Evolutionary conservation across 2,329 filamentous ascomycete species (phyloP).

Genomic region (Phialophora tarda): DNA sequence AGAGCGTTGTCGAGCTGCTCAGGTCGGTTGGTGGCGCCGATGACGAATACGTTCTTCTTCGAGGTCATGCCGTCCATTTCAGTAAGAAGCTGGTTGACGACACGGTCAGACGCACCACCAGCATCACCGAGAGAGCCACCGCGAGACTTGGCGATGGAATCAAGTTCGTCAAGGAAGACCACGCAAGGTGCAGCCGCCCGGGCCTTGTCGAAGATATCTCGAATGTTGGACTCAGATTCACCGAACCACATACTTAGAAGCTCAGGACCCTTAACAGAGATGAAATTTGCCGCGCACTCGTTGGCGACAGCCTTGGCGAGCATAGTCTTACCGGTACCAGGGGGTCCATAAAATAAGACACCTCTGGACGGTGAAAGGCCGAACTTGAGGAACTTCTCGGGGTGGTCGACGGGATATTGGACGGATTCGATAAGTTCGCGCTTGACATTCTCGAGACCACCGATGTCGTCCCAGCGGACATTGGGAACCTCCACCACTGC

Average conservation of each 20-base stretch:
- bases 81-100: conserved; percentile 98
- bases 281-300: conserved; percentile 99
- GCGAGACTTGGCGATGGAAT: conserved; percentile 99
- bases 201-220: conserved; percentile 99
- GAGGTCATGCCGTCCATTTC: conserved; percentile 99
- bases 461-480: conserved; percentile 99
- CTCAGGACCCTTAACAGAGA: conserved; percentile 98
- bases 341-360: conserved; percentile 98
- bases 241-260: conserved; percentile 99
- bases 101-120: conserved; percentile 97
- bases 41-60: conserved; percentile 99
- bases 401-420: conserved; percentile 98
- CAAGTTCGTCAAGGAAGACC: conserved; percentile 97
- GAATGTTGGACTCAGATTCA: conserved; percentile 99
- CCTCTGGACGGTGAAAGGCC: conserved; percentile 96
- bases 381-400: conserved; percentile 99
- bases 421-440: conserved; percentile 98
- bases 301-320: conserved; percentile 99
- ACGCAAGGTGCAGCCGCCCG: conserved; percentile 97
- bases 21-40: conserved; percentile 96
- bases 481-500: conserved; percentile 99
- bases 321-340: conserved; percentile 99
- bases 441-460: conserved; percentile 98
- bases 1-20: conserved; percentile 98
- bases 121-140: conserved; percentile 95